These are phyloP conservation scores for Tardiomyces digboiensis DNA, from an alignment of 1,139 yeast genomes.

Conservation along the genomic window DNA sequence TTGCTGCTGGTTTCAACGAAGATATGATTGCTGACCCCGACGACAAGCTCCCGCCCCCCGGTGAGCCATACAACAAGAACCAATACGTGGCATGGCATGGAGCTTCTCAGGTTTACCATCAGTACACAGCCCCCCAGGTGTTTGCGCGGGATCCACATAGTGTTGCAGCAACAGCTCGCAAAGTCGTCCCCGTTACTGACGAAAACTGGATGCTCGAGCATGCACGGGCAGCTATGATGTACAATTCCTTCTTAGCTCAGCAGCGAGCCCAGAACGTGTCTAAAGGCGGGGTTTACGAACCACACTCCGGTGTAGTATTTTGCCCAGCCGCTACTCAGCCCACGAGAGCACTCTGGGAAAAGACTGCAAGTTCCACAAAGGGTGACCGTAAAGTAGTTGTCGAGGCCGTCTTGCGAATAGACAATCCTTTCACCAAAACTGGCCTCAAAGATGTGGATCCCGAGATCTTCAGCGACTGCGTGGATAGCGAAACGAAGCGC, in stretches of 20 bases:
- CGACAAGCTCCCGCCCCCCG: slow-evolving; percentile 37
- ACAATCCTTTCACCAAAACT: slow-evolving; percentile 34
- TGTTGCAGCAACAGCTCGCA: slow-evolving; percentile 19
- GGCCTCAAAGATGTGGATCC: slow-evolving; percentile 54
- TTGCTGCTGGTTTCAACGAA: slow-evolving; percentile 51
- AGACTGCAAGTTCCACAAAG: slow-evolving; percentile 19
- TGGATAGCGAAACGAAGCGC: slow-evolving; percentile 43
- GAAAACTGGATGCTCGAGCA: slow-evolving; percentile 85
- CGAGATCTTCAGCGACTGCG: slow-evolving; percentile 42
- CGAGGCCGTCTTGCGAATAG: slow-evolving; percentile 37
- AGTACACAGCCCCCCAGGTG: slow-evolving; percentile 13
- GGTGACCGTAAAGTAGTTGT: slow-evolving; percentile 30
- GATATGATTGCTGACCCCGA: slow-evolving; percentile 55
- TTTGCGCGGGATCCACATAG: slow-evolving; percentile 9
- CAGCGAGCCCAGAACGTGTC: slow-evolving; percentile 45
- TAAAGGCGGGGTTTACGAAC: slow-evolving; percentile 59
- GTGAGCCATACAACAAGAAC: slow-evolving; percentile 35
- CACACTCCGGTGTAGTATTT: slow-evolving; percentile 71
- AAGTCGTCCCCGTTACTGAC: slow-evolving; percentile 33
- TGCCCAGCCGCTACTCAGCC: slow-evolving; percentile 77
- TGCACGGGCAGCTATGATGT: slow-evolving; percentile 64
- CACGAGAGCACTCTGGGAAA: slow-evolving; percentile 30
- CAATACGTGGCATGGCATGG: slow-evolving; percentile 47
- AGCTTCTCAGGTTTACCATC: slow-evolving; percentile 34
- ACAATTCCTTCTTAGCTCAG: slow-evolving; percentile 52